Base-by-base conservation (phyloP, 371 early-diverging fungal species). In the Circinella umbellata region DNA sequence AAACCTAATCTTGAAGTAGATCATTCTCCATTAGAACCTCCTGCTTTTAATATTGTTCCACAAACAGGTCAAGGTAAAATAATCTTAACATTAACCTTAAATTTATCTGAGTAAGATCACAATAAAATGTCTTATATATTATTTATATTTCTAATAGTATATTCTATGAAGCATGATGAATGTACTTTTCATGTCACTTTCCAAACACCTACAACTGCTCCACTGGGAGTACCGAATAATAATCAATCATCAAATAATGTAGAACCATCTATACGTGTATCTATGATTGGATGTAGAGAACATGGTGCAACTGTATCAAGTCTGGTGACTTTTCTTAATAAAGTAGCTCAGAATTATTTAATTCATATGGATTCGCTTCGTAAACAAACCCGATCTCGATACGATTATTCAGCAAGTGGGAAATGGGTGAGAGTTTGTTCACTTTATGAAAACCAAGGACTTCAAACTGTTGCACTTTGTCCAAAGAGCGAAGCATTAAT, bases 381-480 rank as follows among this genome's bases (percentile, higher is more conserved):
- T 17, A 73, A 71, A 34, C 66, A 64, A n/a, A 55, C 51, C 0
- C 68, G 75, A 35, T 67, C 76, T 9, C 72, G 79, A 27, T 79
- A 79, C 42, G 76, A 79, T 18, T 79, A 79, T 69, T 62, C 76
- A 39, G 66, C 64, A 47, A 70, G 69, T 15, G 80, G 75, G 0
- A 75, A 77, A 71, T 77, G 80, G 77, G 64, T 69, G 4, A 69
- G 73, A 4, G 72, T 74, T 13, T 76, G 79, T 42, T 68, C 76
- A 18, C 61, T 80, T 10, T 63, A 73, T 36, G 72, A 77, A 10
- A 69, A 68, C 14, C 75, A 71, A 42, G 82, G 79, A 9, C 71
- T 84, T 18, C 72, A 76, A 27, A 83, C 82, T 8, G 88, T 90
- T 4, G 87, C 87, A 4, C 78, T 90, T 35, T 81, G 85, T 61